Conservation (phyloP, 2,329 filamentous ascomycete genomes). For the Fusarium staphyleae region DNA sequence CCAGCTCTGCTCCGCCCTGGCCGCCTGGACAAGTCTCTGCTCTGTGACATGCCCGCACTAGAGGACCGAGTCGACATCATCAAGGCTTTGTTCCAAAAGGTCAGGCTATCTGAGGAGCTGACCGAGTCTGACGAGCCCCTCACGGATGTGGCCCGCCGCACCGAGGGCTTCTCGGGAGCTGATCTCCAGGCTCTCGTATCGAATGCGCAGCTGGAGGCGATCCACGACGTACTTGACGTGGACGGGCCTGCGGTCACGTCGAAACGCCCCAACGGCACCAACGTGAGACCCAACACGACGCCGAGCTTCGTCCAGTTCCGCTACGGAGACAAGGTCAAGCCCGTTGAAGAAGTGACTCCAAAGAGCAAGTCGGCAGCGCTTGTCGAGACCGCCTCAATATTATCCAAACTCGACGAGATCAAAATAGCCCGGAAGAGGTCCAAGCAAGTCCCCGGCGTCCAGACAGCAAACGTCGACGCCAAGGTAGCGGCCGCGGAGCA, state of each 20-base stretch:
- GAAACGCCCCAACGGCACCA: constrained; percentile 47
- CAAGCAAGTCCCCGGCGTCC: constrained; percentile 45
- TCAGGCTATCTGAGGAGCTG: constrained; percentile 75
- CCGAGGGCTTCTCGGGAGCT: constrained; percentile 91
- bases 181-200: constrained; percentile 95
- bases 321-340: constrained; percentile 68
- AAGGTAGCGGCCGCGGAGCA: constrained; percentile 49
- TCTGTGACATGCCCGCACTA: constrained; percentile 85
- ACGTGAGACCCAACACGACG: constrained; percentile 41
- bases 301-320: constrained; percentile 82
- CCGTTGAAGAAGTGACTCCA: constrained; percentile 51
- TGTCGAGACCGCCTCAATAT: constrained; percentile 80
- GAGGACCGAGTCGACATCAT: constrained; percentile 91
- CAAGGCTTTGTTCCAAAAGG: constrained; percentile 79
- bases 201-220: constrained; percentile 95
- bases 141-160: constrained; percentile 77
- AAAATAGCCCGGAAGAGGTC: constrained; percentile 69
- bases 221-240: constrained; percentile 81
- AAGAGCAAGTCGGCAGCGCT: constrained; percentile 62
- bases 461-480: constrained; percentile 32
- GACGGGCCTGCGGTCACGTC: constrained; percentile 56
- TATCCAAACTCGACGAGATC: constrained; percentile 82
- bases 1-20: constrained; percentile 91
- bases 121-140: constrained; percentile 63
- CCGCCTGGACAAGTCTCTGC: constrained; percentile 87